phyloP scores from a whole-genome alignment of 768 basidiomycete species.

The Amanita inopinata region DNA sequence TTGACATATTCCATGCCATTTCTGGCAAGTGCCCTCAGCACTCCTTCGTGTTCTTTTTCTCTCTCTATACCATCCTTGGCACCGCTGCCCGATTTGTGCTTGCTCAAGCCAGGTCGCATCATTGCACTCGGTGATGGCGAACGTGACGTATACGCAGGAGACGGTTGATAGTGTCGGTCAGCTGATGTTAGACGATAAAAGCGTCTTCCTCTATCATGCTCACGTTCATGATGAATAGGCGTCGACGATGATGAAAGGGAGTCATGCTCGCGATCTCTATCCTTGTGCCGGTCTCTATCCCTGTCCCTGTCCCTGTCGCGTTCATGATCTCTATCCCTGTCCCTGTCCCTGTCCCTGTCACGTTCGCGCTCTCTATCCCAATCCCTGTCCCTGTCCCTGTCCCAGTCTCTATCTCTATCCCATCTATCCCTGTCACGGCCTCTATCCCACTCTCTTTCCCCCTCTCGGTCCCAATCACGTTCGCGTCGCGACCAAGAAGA shows the following conservation, averaged over 20 bases:
- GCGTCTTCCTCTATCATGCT: neutral
- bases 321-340: conserved; percentile 1
- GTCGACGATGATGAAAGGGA: conserved; percentile 6
- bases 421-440: conserved; percentile 5
- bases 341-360: conserved; percentile 6
- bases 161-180: conserved; percentile 7
- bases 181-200: conserved; percentile 4
- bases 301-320: conserved; percentile 7
- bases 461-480: conserved; percentile 13
- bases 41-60: conserved; percentile 27
- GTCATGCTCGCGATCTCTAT: conserved; percentile 1
- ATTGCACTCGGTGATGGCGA: conserved; percentile 23
- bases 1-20: conserved; percentile 63
- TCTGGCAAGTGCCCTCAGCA: conserved; percentile 42
- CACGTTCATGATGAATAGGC: conserved; percentile 5
- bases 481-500: conserved; percentile 9
- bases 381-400: conserved; percentile 10
- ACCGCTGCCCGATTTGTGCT: conserved; percentile 7
- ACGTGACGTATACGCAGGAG: conserved; percentile 13
- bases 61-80: conserved; percentile 22
- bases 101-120: conserved; percentile 4
- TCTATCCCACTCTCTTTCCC: conserved; percentile 1
- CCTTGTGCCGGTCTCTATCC: conserved; percentile 9
- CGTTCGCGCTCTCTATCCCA: conserved; percentile 13
- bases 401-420: conserved; percentile 11